Percentiles rank a stretch among this genome's conserved stretches.
Conservation (phyloP, 345 rosid species). For the Laguncularia racemosa region DNA sequence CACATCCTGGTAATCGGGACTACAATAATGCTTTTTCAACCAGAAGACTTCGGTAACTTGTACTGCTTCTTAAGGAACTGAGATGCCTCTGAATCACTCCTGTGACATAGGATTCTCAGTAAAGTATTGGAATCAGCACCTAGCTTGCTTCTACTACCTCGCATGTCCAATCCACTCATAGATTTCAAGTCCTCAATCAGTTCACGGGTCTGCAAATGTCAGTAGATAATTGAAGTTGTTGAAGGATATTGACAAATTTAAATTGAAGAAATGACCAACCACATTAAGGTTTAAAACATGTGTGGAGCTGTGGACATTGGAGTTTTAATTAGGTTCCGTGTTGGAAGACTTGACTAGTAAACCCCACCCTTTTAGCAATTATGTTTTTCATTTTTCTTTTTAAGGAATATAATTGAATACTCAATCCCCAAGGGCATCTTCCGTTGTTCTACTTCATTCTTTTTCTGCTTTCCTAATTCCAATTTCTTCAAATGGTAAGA, state of each 20-base stretch:
- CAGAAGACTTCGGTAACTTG: constrained; percentile 77
- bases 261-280: neutral
- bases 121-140: constrained; percentile 78
- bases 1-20: too few species aligned
- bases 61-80: constrained; percentile 89
- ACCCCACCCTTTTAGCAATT: too few species aligned
- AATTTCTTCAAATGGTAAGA: too few species aligned
- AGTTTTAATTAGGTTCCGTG: too few species aligned
- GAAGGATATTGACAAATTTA: neutral
- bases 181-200: constrained; percentile 74
- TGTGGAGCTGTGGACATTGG: too few species aligned
- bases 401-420: too few species aligned
- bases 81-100: constrained; percentile 82
- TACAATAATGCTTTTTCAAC: constrained; percentile 7
- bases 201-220: constrained; percentile 63
- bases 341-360: too few species aligned
- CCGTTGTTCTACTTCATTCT: too few species aligned
- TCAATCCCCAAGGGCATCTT: too few species aligned
- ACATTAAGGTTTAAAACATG: neutral
- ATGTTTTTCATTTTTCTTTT: too few species aligned
- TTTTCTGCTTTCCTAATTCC: too few species aligned
- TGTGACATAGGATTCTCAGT: constrained; percentile 79
- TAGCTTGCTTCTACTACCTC: constrained; percentile 51
- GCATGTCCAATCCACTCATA: constrained; percentile 47
- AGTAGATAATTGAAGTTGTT: neutral